These are phyloP conservation scores for Allium cepa DNA, from an alignment of 106 monocot species.

Conservation along the genomic window DNA sequence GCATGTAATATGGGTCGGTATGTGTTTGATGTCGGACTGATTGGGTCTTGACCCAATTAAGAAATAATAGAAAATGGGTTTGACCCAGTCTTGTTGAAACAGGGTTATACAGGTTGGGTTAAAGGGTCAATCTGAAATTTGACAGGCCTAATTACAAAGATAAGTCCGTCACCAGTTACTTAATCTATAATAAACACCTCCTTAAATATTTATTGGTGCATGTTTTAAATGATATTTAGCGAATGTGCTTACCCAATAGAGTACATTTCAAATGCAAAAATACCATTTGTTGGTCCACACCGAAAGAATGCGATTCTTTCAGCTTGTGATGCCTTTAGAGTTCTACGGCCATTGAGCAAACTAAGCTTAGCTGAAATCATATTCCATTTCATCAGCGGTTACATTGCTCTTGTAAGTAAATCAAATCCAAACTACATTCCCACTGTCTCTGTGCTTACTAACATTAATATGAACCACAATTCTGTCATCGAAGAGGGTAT, in stretches of 20 bases:
- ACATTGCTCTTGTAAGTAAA: constrained; percentile 63
- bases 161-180: constrained; percentile 81
- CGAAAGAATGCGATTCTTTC: constrained; percentile 86
- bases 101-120: too few species aligned
- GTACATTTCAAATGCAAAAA: constrained; percentile 88
- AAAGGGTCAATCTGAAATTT: too few species aligned
- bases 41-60: too few species aligned
- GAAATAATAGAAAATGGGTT: too few species aligned
- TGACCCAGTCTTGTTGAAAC: too few species aligned
- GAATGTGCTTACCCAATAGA: constrained; percentile 92
- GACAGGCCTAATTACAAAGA: too few species aligned
- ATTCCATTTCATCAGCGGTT: constrained; percentile 97
- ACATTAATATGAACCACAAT: neutral
- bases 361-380: constrained; percentile 86
- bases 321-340: constrained; percentile 93
- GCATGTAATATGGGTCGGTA: too few species aligned
- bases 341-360: constrained; percentile 92
- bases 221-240: constrained; percentile 26
- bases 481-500: constrained; percentile 92
- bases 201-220: neutral
- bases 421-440: too few species aligned
- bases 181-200: neutral
- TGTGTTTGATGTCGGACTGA: too few species aligned
- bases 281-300: constrained; percentile 89
- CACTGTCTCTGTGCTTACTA: neutral